These are phyloP conservation scores for Fragaria iinumae DNA, from an alignment of 306 rosid genomes.

Conservation along the genomic window DNA sequence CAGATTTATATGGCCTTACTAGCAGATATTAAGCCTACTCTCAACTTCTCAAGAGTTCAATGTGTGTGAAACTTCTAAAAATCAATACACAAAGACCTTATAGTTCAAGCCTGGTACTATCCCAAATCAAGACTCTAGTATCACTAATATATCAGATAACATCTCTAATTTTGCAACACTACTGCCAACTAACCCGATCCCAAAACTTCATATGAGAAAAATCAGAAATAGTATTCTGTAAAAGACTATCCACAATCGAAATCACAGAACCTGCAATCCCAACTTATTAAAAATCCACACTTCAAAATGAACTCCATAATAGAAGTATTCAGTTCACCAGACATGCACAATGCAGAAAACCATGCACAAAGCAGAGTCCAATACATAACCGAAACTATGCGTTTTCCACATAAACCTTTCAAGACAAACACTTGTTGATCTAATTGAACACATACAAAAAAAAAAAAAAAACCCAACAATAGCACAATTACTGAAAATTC, in stretches of 20 bases:
- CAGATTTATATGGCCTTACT: neutral
- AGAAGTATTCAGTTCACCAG: neutral
- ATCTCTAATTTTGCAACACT: neutral
- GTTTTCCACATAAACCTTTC: slow-evolving; percentile 13
- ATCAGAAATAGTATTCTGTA: neutral
- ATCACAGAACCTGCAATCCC: neutral
- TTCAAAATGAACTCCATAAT: neutral
- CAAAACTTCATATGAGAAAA: neutral
- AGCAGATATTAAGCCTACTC: neutral
- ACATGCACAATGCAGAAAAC: slow-evolving; percentile 3
- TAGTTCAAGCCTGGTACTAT: neutral
- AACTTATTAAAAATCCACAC: neutral
- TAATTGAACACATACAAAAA: neutral
- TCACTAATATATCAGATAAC: neutral
- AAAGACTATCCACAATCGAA: neutral
- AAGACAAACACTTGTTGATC: neutral
- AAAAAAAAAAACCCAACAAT: slow-evolving; percentile 16
- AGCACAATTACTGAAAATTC: slow-evolving; percentile 29
- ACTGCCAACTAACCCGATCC: neutral
- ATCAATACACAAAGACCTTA: neutral
- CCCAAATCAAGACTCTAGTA: neutral
- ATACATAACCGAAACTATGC: neutral
- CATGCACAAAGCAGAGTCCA: neutral
- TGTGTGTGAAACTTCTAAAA: neutral
- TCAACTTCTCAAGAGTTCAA: neutral